Percentiles rank a stretch among this genome's conserved stretches.
Evolutionary conservation across 2,329 filamentous ascomycete genomes (phyloP).

Genomic region (Diaporthe sp.): DNA sequence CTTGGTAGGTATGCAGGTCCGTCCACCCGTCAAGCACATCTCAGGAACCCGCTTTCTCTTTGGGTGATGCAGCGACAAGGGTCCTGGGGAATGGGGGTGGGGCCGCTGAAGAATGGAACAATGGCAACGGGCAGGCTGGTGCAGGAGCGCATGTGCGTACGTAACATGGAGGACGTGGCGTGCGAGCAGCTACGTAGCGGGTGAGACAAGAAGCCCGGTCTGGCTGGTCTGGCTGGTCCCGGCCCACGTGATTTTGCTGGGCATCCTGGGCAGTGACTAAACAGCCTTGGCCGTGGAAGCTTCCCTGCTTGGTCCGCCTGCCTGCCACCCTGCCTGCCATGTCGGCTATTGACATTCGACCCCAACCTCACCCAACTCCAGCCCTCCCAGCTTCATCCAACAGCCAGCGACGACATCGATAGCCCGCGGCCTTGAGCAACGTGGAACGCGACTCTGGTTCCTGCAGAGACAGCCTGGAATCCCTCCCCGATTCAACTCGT

Average conservation of each 20-base stretch:
- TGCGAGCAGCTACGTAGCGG: not conserved
- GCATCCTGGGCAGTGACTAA: conserved; percentile 18
- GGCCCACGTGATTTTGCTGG: conserved; percentile 33
- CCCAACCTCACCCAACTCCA: conserved; percentile 4
- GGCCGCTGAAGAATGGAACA: not conserved
- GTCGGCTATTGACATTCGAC: conserved; percentile 1
- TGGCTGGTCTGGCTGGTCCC: not conserved
- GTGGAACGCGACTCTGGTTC: not conserved
- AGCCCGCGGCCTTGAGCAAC: not conserved
- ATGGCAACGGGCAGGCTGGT: not conserved
- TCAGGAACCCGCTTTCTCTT: conserved; percentile 11
- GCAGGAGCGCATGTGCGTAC: not conserved
- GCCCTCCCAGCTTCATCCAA: not conserved
- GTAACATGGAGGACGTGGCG: conserved; percentile 7
- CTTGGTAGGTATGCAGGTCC: conserved; percentile 8
- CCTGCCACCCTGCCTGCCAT: not conserved
- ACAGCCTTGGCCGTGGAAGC: conserved; percentile 10
- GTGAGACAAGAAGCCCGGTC: not conserved
- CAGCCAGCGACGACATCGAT: not conserved
- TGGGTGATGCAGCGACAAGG: conserved; percentile 14
- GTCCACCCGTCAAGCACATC: not conserved
- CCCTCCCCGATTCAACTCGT: not conserved
- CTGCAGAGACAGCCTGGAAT: not conserved
- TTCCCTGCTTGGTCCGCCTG: conserved; percentile 18
- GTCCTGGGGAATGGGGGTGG: not conserved